These are phyloP conservation scores for Rhodomyrtus tomentosa DNA, from an alignment of 345 rosid species.

Conservation along the genomic window DNA sequence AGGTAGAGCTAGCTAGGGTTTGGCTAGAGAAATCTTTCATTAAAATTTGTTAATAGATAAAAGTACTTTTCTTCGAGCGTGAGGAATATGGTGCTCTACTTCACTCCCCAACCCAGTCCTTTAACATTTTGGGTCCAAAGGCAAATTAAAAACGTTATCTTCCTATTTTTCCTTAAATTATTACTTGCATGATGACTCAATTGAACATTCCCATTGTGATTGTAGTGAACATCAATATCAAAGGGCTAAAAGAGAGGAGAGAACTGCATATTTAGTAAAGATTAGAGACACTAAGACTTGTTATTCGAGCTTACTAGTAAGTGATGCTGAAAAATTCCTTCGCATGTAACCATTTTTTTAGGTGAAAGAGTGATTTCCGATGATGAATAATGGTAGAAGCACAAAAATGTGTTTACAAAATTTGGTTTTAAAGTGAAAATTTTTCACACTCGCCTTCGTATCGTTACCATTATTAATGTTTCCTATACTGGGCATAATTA, in stretches of 20 bases:
- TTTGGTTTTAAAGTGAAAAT: neutral
- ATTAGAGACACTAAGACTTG: neutral
- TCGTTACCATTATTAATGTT: neutral
- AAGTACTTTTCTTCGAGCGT: neutral
- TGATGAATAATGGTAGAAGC: neutral
- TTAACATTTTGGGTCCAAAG: neutral
- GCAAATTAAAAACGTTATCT: neutral
- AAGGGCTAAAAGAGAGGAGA: neutral
- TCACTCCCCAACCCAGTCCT: neutral
- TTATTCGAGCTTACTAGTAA: neutral
- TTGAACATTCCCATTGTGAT: neutral
- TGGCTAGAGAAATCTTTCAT: neutral
- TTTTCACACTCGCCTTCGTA: neutral
- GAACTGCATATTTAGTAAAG: neutral
- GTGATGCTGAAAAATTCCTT: neutral
- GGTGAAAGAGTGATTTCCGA: neutral
- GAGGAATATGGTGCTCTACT: neutral
- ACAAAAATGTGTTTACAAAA: neutral
- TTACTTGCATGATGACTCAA: neutral
- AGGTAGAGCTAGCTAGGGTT: neutral
- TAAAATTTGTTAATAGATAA: neutral
- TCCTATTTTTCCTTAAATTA: neutral
- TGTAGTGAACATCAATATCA: neutral
- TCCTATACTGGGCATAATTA: neutral
- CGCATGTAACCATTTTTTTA: neutral